These are phyloP conservation scores for Termitomyces sp. DNA, from an alignment of 768 basidiomycete genomes.

Conservation along the genomic window DNA sequence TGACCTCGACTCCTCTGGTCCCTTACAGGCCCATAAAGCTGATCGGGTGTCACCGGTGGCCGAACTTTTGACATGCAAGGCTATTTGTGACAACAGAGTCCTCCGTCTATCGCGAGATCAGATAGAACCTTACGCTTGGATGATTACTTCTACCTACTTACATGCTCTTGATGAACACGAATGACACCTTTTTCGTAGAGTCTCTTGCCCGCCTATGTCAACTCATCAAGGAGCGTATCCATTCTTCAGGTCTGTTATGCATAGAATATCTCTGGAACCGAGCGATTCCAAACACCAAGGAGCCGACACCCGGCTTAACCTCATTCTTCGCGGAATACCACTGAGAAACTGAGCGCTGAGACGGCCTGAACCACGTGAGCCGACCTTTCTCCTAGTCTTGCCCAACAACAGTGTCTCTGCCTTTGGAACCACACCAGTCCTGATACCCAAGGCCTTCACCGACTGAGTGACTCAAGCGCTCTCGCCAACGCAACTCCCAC, in stretches of 20 bases:
- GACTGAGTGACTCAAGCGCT: too few species aligned
- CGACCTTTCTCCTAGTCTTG: neutral
- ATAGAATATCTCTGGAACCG: neutral
- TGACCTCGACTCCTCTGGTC: constrained; percentile 1
- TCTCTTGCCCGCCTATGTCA: neutral
- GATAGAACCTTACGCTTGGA: constrained; percentile 11
- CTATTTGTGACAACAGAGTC: constrained; percentile 3
- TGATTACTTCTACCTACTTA: constrained; percentile 1
- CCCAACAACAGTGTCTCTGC: constrained; percentile 18
- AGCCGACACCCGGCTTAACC: neutral
- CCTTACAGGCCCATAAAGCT: neutral
- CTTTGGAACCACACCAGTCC: too few species aligned
- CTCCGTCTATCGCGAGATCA: constrained; percentile 1
- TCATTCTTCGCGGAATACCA: neutral
- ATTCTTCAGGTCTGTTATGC: neutral
- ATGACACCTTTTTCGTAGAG: neutral
- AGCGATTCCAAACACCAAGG: neutral
- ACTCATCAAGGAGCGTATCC: neutral
- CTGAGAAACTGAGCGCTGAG: neutral
- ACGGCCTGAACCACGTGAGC: constrained; percentile 1
- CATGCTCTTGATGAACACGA: neutral
- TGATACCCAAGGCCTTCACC: too few species aligned
- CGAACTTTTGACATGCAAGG: constrained; percentile 9
- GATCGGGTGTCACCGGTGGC: neutral
- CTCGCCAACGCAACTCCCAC: too few species aligned